A percentile compares a stretch with the other conserved stretches of the same genome.
These are phyloP conservation scores for Alternaria arbusti DNA, from an alignment of 2,329 filamentous ascomycete genomes.

Conservation along the genomic window DNA sequence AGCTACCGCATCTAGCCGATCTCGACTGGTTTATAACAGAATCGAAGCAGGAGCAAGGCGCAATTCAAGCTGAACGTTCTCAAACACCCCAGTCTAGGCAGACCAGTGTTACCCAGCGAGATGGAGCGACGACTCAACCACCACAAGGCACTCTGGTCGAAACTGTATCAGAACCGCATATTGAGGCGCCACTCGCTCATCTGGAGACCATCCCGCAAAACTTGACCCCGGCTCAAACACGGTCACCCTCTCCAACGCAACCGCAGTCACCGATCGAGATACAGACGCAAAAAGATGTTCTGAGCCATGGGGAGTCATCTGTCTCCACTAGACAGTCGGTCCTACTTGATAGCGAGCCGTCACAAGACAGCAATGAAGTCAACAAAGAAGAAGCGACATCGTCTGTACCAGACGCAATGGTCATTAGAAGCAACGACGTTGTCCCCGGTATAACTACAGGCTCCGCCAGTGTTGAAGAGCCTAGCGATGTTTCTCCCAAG, in stretches of 20 bases:
- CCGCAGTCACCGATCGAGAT: not conserved
- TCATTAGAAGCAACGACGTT: not conserved
- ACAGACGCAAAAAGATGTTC: not conserved
- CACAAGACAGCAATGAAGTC: not conserved
- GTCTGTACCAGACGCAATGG: not conserved
- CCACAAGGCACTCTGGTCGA: not conserved
- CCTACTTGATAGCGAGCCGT: not conserved
- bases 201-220: not conserved
- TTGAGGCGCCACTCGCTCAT: not conserved
- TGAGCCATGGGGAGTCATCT: not conserved
- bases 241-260: not conserved
- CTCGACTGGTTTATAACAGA: slow-evolving; percentile 44
- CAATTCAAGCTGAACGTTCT: not conserved
- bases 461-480: not conserved
- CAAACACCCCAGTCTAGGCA: not conserved
- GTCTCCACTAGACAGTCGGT: not conserved
- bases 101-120: not conserved
- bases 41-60: not conserved
- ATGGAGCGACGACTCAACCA: not conserved
- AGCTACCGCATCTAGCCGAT: slow-evolving; percentile 40
- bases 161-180: not conserved
- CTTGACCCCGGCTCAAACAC: not conserved
- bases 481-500: not conserved
- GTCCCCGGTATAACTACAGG: not conserved
- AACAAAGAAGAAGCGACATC: not conserved